Evolutionary conservation across 164 flowering plant species (phyloP).

Genomic region (Vitis riparia): DNA sequence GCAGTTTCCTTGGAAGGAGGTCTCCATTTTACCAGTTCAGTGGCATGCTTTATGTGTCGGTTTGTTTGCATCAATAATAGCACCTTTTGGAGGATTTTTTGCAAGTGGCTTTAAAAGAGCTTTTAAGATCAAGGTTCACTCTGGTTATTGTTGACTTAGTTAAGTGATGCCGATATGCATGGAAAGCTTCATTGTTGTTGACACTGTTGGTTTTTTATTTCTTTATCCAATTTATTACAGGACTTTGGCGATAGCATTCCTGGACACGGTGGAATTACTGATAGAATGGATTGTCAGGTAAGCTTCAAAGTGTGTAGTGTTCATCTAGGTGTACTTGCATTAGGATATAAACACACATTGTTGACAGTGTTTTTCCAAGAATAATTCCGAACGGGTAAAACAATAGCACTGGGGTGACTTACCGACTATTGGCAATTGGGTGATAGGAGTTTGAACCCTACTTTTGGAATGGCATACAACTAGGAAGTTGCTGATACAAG

Average conservation of each 20-base stretch:
- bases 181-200: not conserved
- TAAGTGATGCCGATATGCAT: constrained; percentile 5
- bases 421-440: too few species aligned
- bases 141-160: not conserved
- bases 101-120: constrained; percentile 99
- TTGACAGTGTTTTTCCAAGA: too few species aligned
- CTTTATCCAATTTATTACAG: constrained; percentile 31
- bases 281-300: constrained; percentile 99
- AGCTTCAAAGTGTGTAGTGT: constrained; percentile 3
- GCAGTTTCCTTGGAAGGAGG: constrained; percentile 89
- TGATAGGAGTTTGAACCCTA: too few species aligned
- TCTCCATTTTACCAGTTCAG: constrained; percentile 81
- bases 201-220: not conserved
- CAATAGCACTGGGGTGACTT: too few species aligned
- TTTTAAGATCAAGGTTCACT: constrained; percentile 82
- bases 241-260: constrained; percentile 99
- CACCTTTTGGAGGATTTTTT: constrained; percentile 99
- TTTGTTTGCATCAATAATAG: constrained; percentile 91
- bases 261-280: constrained; percentile 99
- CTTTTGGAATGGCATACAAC: too few species aligned
- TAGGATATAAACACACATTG: too few species aligned
- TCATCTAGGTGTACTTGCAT: too few species aligned
- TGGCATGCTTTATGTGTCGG: constrained; percentile 91
- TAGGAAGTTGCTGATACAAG: too few species aligned
- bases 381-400: too few species aligned